A percentile compares a stretch with the other conserved stretches of the same genome.
These are phyloP conservation scores for Penicillium nucicola DNA, from an alignment of 495 filamentous ascomycete species.

Conservation along the genomic window DNA sequence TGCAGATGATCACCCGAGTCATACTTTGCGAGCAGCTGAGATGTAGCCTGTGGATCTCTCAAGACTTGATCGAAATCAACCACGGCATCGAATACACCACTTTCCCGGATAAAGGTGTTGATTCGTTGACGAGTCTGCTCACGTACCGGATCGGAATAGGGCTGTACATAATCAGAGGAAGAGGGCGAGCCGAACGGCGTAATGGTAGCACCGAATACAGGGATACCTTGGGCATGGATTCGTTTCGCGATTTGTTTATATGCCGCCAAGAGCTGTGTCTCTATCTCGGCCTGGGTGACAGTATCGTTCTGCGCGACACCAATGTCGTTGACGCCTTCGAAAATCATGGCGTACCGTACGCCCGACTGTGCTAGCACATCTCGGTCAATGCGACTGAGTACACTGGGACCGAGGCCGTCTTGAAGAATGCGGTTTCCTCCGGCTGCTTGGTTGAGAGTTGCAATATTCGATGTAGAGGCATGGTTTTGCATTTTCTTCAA, in stretches of 20 bases:
- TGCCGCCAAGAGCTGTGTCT: conserved; percentile 48
- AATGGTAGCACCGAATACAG: conserved; percentile 63
- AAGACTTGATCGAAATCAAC: conserved; percentile 63
- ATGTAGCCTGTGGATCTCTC: conserved; percentile 44
- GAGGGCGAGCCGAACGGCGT: conserved; percentile 56
- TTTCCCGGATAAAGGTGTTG: conserved; percentile 60
- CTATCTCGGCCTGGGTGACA: conserved; percentile 48
- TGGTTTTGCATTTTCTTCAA: conserved; percentile 51
- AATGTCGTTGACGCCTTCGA: conserved; percentile 75
- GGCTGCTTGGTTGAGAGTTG: conserved; percentile 68
- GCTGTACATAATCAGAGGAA: conserved; percentile 25
- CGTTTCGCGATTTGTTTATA: conserved; percentile 57
- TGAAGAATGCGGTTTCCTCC: conserved; percentile 66
- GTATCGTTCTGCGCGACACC: conserved; percentile 48
- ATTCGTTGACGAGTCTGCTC: conserved; percentile 57
- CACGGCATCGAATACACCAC: conserved; percentile 56
- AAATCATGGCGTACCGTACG: conserved; percentile 62
- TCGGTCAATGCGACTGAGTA: conserved; percentile 58
- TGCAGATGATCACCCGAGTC: conserved; percentile 71
- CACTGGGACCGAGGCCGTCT: conserved; percentile 62
- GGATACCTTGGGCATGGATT: conserved; percentile 53
- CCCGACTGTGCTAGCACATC: conserved; percentile 58
- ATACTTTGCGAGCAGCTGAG: conserved; percentile 45
- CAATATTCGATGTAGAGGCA: conserved; percentile 43
- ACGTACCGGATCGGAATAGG: conserved; percentile 53